Evolutionary conservation across 2,329 filamentous ascomycete species (phyloP), one percentile per base, ranked within the genome.

Genomic region (Tolypocladium tropicale): DNA sequence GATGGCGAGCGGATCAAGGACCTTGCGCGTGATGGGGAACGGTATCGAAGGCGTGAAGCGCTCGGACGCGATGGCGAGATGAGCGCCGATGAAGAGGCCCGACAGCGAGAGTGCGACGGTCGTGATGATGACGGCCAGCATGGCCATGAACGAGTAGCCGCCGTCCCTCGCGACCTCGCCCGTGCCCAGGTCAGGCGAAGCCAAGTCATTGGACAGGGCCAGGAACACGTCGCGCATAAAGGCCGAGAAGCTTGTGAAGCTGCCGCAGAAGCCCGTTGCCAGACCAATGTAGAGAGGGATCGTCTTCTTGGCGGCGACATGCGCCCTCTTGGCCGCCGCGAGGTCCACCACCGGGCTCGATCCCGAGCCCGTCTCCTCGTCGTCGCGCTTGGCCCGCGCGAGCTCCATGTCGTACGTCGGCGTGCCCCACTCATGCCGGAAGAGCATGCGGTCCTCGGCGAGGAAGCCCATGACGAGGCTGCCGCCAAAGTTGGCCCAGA

Each of bases 401-500:
- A 71, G 67, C 25, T 64, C 65, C 53, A 64, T 65, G 37, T 76
- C 68, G 56, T 74, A 75, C 5, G 64, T 70, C 12, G 71, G 67
- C 9, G 67, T 71, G 10, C 82, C 83, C 81, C 82, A 86, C 72
- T 88, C 85, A 57, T 83, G 72, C 33, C 80, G 81, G 68, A 95
- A 95, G 7, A 95, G 73, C 63, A 80, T 84, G 59, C 83, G 78
- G 65, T 96, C 90, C 71, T 96, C 89, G 11, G 82, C 74, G 2
- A 96, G 78, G 66, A 95, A 95, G 2, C 94, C 93, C 82, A 97
- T 88, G 57, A 95, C 62, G 0, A 95, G 67, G 55, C 88, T 88
- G 1, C 93, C 93, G 1, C 78, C 83, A 51, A 96, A 86, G 65
- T 97, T 96, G 58, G 91, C 86, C 93, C 93, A 97, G 25, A 95